Evolutionary conservation across 345 rosid species (phyloP).

Genomic region (Angophora floribunda): DNA sequence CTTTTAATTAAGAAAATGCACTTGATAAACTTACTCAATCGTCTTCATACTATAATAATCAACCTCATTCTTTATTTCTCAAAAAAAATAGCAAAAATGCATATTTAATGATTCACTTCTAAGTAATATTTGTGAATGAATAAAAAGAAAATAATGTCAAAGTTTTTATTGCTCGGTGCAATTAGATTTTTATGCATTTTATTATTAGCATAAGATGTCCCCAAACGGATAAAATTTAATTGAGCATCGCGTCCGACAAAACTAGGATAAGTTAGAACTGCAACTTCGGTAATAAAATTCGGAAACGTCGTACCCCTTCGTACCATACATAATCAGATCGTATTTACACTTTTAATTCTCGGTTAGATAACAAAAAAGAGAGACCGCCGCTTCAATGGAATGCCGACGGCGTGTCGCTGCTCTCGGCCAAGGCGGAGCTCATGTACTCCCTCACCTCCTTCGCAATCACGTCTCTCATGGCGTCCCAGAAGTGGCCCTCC

Average conservation of each 20-base stretch:
- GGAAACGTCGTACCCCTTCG: neutral
- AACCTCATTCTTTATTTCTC: neutral
- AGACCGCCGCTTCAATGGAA: neutral
- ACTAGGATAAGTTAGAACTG: neutral
- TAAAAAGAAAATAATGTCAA: neutral
- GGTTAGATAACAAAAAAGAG: neutral
- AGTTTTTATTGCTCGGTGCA: neutral
- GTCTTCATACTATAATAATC: neutral
- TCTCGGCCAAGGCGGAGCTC: neutral
- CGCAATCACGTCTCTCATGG: constrained; percentile 56
- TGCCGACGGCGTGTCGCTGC: neutral
- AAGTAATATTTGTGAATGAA: neutral
- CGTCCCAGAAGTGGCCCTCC: constrained; percentile 48
- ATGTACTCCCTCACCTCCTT: constrained; percentile 57
- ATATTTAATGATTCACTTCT: neutral
- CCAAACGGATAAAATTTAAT: neutral
- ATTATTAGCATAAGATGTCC: neutral
- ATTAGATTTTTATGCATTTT: neutral
- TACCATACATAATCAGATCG: neutral
- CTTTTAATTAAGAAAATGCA: neutral
- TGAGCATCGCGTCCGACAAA: neutral
- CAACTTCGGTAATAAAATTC: neutral
- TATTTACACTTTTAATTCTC: neutral
- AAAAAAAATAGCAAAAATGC: no score
- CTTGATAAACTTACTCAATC: neutral